Base-by-base conservation (phyloP, 352 stramenopile genomes). In the Albugo candida region DNA sequence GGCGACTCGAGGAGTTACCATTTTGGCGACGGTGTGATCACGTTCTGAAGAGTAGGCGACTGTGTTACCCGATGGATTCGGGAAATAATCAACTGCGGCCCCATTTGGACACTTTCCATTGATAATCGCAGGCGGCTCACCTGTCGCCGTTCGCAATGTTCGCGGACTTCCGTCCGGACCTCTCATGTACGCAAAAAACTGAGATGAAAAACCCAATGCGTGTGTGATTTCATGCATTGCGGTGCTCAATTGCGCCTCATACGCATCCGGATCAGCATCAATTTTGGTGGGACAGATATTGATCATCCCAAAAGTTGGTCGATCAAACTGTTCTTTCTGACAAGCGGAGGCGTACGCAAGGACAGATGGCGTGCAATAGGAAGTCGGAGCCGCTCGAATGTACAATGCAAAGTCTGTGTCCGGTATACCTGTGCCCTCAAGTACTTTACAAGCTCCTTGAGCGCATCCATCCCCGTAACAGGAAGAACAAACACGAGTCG, bases 141-240 rank as follows among this genome's bases (percentile, higher is more conserved):
- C 71, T 36, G 58, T 63, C 11, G 52, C 21, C 17, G 81, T 59
- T 4, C 76, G 73, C 4, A 64, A 54, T 5, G 76, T 89, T 14
- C 75, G 66, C 3, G 77, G 72, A 0, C 62, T 81, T 37, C 74
- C 71, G 34, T 85, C 71, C 0, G 69, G 40, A 37, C 76, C 59
- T 5, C 76, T 64, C 73, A 92, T 86, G 44, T 69, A 73, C 1
- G 71, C 58, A 49, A 81, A 88, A 36, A 83, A 85, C 34, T 78
- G 67, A 0, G 74, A 60, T 4, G 72, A 85, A 45, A 89, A 88
- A 0, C 77, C 79, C 2, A 89, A 56, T 2, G 77, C 76, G 38
- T 89, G 77, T 0, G 71, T 83, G 31, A 92, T 70, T 58, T 92
- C 79, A 47, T 92, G 79, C 54, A 84, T 65, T 11, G 74, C 74